Evolutionary conservation across 768 basidiomycete species (phyloP).

Genomic region (Rickenella mellea): DNA sequence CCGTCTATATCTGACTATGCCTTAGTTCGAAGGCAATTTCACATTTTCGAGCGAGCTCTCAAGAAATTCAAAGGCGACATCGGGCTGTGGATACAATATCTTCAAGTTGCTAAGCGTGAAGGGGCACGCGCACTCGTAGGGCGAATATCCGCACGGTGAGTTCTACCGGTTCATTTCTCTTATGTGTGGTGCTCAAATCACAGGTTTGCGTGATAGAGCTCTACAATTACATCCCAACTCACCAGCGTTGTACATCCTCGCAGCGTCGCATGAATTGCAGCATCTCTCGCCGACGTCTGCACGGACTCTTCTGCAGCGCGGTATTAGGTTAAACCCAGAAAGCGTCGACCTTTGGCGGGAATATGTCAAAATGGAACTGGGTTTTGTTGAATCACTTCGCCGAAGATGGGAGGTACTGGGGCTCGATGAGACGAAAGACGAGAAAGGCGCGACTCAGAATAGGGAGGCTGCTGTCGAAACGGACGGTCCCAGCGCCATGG

Average conservation of each 20-base stretch:
- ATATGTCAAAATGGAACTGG: conserved; percentile 85
- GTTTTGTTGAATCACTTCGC: conserved; percentile 72
- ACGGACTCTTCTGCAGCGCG: conserved; percentile 76
- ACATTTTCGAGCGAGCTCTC: conserved; percentile 85
- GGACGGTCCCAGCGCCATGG: conserved; percentile 9
- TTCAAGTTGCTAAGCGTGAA: conserved; percentile 73
- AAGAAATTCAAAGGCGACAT: conserved; percentile 85
- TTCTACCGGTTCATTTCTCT: no score
- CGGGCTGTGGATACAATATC: conserved; percentile 82
- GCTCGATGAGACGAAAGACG: conserved; percentile 24
- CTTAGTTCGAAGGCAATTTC: conserved; percentile 74
- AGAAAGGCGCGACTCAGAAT: conserved; percentile 21
- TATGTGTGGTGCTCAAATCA: conserved; percentile 3
- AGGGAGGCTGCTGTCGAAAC: conserved; percentile 14
- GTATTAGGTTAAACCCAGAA: conserved; percentile 67
- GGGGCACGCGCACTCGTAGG: conserved; percentile 73
- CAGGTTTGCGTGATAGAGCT: conserved; percentile 39
- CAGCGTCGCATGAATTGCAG: conserved; percentile 74
- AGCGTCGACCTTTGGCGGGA: conserved; percentile 79
- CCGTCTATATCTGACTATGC: conserved; percentile 77
- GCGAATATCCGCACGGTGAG: conserved; percentile 72
- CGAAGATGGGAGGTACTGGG: conserved; percentile 77
- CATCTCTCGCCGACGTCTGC: conserved; percentile 70
- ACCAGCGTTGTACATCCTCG: conserved; percentile 72
- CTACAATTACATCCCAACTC: conserved; percentile 79